These are phyloP conservation scores for Pseudotulostoma volvatum DNA, from an alignment of 495 filamentous ascomycete genomes.

Conservation along the genomic window DNA sequence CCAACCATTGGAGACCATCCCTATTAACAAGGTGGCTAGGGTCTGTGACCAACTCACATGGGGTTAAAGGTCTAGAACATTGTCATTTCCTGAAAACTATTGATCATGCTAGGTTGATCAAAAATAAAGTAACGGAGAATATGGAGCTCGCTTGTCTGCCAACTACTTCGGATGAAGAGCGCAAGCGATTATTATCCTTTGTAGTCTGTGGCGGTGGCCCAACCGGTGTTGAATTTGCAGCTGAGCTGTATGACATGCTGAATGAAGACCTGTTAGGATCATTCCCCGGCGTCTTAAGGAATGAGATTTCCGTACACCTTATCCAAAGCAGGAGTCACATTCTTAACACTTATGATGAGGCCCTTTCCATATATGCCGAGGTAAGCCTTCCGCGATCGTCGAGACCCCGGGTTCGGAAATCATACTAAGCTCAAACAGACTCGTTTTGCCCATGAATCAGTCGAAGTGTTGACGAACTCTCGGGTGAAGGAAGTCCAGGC, in stretches of 20 bases:
- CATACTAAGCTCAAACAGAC: conserved; percentile 16
- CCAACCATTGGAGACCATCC: background rate
- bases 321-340: conserved; percentile 92
- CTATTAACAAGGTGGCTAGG: conserved; percentile 23
- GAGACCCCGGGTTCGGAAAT: background rate
- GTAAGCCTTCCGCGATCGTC: conserved; percentile 14
- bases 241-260: conserved; percentile 86
- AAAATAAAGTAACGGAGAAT: conserved; percentile 80
- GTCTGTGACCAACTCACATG: conserved; percentile 84
- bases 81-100: conserved; percentile 92
- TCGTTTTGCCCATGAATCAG: conserved; percentile 75
- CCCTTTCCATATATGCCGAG: conserved; percentile 83
- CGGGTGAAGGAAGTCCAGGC: conserved; percentile 74
- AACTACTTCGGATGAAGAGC: conserved; percentile 78
- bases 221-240: conserved; percentile 94
- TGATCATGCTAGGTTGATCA: conserved; percentile 74
- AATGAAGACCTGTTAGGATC: conserved; percentile 79
- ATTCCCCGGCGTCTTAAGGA: conserved; percentile 80
- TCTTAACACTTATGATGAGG: conserved; percentile 95
- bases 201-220: conserved; percentile 91
- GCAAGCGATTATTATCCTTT: conserved; percentile 76
- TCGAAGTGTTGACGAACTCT: conserved; percentile 81
- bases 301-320: conserved; percentile 93
- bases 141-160: conserved; percentile 87
- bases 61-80: conserved; percentile 86